Conservation (phyloP, 116 monocot genomes). For the Thalassia testudinum region DNA sequence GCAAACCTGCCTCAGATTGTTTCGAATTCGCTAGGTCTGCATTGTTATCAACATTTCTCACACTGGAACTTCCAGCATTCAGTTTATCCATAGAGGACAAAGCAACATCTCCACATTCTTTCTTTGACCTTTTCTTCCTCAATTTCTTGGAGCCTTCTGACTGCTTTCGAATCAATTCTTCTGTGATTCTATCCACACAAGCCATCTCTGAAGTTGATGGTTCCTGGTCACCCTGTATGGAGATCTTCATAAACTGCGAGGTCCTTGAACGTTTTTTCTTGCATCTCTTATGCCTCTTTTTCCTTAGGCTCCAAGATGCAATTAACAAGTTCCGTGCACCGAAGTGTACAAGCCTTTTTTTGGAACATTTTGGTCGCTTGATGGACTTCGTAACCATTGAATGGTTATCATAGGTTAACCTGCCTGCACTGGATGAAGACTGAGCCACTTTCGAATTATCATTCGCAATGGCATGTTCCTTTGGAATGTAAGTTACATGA, state of each 20-base stretch:
- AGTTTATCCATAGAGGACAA: not conserved
- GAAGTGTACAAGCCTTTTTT: constrained; percentile 18
- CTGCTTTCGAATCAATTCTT: not conserved
- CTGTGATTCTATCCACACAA: constrained; percentile 4
- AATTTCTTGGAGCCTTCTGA: not conserved
- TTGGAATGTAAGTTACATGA: not conserved
- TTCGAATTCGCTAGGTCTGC: constrained; percentile 2
- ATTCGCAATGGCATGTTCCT: not conserved
- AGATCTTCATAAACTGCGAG: too few relatives aligned
- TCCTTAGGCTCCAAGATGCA: constrained; percentile 21
- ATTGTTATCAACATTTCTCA: not conserved
- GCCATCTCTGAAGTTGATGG: constrained; percentile 34
- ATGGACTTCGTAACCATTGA: constrained; percentile 11
- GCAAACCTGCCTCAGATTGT: constrained; percentile 1
- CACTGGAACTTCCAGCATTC: not conserved
- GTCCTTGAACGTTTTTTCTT: constrained; percentile 16
- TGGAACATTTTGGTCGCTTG: constrained; percentile 19
- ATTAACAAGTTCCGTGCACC: constrained; percentile 43
- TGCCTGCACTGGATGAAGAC: not conserved
- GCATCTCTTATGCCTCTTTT: constrained; percentile 26
- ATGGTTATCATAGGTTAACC: not conserved
- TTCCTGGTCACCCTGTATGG: not conserved
- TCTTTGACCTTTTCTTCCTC: not conserved
- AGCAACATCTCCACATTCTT: not conserved
- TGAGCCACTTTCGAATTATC: not conserved